A percentile compares a stretch with the other conserved stretches of the same genome.
Evolutionary conservation across 2,329 filamentous ascomycete species (phyloP).

Genomic region (Xylaria sp.): DNA sequence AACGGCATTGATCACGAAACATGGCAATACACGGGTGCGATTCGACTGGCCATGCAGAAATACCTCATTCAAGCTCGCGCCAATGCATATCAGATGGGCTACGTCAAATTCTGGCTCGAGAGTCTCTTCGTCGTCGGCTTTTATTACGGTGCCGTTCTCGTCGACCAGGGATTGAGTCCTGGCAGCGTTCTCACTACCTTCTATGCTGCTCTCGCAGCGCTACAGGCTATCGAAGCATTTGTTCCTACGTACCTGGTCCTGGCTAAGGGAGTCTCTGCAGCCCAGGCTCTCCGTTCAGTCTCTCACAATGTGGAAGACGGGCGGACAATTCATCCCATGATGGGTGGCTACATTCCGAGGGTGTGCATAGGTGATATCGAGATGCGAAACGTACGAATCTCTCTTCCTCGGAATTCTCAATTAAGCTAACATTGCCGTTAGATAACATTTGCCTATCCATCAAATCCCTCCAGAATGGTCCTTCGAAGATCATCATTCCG

Average conservation of each 20-base stretch:
- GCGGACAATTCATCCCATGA: conserved; percentile 46
- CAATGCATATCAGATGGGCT: conserved; percentile 77
- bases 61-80: conserved; percentile 76
- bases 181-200: conserved; percentile 85
- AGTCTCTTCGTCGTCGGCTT: conserved; percentile 89
- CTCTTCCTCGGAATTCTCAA: neutral
- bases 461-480: conserved; percentile 68
- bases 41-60: conserved; percentile 67
- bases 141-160: conserved; percentile 82
- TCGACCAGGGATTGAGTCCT: conserved; percentile 68
- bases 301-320: conserved; percentile 48
- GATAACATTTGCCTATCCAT: conserved; percentile 87
- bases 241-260: conserved; percentile 82
- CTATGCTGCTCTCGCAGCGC: conserved; percentile 80
- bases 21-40: conserved; percentile 69
- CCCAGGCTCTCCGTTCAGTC: conserved; percentile 67
- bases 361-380: conserved; percentile 74
- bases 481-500: conserved; percentile 72
- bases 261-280: conserved; percentile 82
- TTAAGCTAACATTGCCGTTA: conserved; percentile 51
- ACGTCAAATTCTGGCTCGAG: conserved; percentile 78
- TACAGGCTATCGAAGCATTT: conserved; percentile 78
- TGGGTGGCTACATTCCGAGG: conserved; percentile 50
- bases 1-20: conserved; percentile 79
- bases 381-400: conserved; percentile 69